Percentiles rank a stretch among this genome's conserved stretches.
These are phyloP conservation scores for Aegilops umbellulata DNA, from an alignment of 176 grass and related monocot species.

Conservation along the genomic window DNA sequence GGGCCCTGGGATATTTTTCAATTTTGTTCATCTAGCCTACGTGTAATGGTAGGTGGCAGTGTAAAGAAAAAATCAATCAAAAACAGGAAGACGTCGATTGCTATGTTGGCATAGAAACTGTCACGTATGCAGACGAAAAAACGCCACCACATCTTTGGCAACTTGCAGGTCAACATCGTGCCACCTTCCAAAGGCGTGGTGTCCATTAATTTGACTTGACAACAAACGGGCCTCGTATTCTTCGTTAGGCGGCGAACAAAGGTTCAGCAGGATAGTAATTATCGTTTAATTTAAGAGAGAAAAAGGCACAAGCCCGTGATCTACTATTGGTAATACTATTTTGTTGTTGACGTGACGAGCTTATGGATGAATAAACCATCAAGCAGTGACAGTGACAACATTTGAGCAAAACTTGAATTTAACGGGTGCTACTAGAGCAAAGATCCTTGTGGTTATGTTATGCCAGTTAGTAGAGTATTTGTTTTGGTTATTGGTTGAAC, in stretches of 20 bases:
- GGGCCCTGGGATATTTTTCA: background rate
- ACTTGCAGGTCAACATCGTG: conserved; percentile 35
- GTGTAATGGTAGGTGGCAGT: conserved; percentile 6
- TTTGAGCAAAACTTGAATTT: conserved; percentile 1
- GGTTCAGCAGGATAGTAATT: background rate
- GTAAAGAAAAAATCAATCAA: background rate
- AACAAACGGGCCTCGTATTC: conserved; percentile 9
- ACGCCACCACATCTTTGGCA: background rate
- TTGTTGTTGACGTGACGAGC: background rate
- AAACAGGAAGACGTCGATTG: background rate
- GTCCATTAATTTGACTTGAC: conserved; percentile 20
- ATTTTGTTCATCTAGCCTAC: background rate
- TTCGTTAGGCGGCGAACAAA: background rate
- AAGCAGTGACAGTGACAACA: background rate
- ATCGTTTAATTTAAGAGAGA: background rate
- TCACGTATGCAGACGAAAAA: background rate
- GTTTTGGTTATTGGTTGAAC: background rate
- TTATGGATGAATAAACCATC: background rate
- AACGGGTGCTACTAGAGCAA: background rate
- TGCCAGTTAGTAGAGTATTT: background rate
- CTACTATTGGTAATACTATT: background rate
- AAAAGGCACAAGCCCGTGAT: background rate
- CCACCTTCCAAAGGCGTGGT: conserved; percentile 27
- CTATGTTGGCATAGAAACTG: background rate
- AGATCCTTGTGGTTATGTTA: background rate